These are phyloP conservation scores for Trametes pubescens DNA, from an alignment of 1,284 basidiomycete genomes.

Conservation along the genomic window DNA sequence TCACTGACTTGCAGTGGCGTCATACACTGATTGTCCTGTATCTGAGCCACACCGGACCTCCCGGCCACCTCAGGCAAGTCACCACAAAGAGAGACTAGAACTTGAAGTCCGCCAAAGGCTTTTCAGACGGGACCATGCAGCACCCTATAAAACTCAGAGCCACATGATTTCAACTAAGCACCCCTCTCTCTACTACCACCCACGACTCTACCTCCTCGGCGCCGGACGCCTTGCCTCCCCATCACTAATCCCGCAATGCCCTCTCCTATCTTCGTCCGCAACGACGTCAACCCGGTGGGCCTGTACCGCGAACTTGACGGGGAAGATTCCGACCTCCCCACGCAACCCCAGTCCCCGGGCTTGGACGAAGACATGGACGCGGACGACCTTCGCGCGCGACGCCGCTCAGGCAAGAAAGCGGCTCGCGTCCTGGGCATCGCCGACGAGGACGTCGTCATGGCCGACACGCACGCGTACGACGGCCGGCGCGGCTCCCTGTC, in stretches of 20 bases:
- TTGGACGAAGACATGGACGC: slow-evolving; percentile 3
- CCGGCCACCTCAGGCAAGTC: not conserved
- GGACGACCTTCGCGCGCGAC: slow-evolving; percentile 3
- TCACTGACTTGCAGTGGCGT: too few relatives aligned
- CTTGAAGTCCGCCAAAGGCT: not conserved
- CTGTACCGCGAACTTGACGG: not conserved
- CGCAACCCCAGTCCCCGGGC: not conserved
- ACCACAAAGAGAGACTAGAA: not conserved
- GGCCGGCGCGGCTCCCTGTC: slow-evolving; percentile 5
- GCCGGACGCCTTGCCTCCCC: not conserved
- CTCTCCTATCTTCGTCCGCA: not conserved
- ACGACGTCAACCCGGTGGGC: not conserved
- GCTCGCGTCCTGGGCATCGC: slow-evolving; percentile 9
- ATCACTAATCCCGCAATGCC: not conserved
- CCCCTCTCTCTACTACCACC: not conserved
- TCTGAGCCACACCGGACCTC: not conserved
- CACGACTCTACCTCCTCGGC: not conserved
- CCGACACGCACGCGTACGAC: not conserved
- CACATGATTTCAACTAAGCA: not conserved
- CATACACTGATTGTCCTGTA: too few relatives aligned
- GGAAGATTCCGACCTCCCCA: not conserved
- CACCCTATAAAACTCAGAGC: not conserved
- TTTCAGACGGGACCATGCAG: not conserved
- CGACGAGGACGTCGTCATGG: not conserved
- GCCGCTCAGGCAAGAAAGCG: slow-evolving; percentile 10